Evolutionary conservation across 352 stramenopile genomes (phyloP), one percentile per base, ranked within the genome.

Genomic region (Globisporangium radiosum): DNA sequence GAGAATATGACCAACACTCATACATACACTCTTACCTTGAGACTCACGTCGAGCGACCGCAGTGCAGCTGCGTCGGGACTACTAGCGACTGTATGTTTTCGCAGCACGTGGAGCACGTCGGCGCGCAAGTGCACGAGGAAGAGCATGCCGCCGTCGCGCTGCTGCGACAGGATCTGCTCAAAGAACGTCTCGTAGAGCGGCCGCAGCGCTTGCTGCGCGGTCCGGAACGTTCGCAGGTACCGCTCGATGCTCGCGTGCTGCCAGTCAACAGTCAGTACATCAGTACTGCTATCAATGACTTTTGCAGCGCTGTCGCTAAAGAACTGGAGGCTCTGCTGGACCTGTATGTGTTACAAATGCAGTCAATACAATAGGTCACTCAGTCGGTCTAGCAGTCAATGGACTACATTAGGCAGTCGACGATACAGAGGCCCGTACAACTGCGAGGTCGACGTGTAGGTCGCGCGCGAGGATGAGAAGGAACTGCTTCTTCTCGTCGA

Each of bases 101-200:
- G 75, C 10, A 93, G 47, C 7, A 88, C 69, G 56, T 80, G 65
- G 11, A 88, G 69, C 11, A 93, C 54, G 50, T 93, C 84, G 1
- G 84, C 78, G 39, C 84, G 76, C 68, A 93, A 75, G 14, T 92
- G 72, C 33, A 93, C 75, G 49, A 93, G 73, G 59, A 93, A 93
- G 17, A 93, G 60, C 84, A 93, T 93, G 9, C 84, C 84, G 15
- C 72, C 82, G 55, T 87, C 74, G n/a, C 75, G 71, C 58, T 92
- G 71, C 57, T 92, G 81, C n/a, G 81, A 89, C 45, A 93, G 58
- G 43, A 93, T 87, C 55, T 93, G 79, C 59, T 90, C 78, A 62
- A 93, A 93, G 44, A 90, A 88, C 3, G 78, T 89, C 84, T 91
- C 81, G 56, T 90, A 85, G 9, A 90, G 58, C 7, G 81, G 83